Evolutionary conservation across 140 eudicot genomes (phyloP).

Genomic region (Anethum foeniculum): DNA sequence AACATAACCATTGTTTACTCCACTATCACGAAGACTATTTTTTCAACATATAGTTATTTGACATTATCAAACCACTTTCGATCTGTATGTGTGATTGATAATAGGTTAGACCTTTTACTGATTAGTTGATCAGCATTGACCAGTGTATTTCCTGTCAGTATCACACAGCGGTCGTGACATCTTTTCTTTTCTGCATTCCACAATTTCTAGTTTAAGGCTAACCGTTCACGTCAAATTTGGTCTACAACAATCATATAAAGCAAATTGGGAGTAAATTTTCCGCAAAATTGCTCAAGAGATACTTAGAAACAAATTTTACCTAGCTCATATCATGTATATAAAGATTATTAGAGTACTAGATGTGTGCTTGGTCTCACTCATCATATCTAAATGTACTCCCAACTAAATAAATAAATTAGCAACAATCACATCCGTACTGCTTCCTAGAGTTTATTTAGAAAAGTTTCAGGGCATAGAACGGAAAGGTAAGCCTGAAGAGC

Average conservation of each 20-base stretch:
- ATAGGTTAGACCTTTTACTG: neutral
- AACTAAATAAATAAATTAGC: neutral
- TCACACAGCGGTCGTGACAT: neutral
- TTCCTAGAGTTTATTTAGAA: neutral
- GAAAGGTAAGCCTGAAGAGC: neutral
- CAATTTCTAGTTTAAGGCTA: neutral
- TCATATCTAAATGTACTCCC: neutral
- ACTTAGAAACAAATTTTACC: neutral
- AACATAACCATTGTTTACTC: neutral
- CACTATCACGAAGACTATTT: neutral
- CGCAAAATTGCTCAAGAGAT: neutral
- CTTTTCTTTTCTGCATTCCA: neutral
- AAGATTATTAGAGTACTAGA: neutral
- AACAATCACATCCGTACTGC: neutral
- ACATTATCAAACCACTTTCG: neutral
- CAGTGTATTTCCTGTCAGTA: neutral
- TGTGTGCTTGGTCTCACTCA: too few species aligned
- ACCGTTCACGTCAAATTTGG: neutral
- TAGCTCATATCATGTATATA: neutral
- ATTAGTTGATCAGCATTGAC: neutral
- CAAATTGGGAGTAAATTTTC: neutral
- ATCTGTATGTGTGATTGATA: neutral
- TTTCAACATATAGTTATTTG: neutral
- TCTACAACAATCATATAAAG: neutral
- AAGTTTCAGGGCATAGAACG: neutral